Evolutionary conservation across 306 rosid species (phyloP).

Genomic region (Erythrophleum fordii): DNA sequence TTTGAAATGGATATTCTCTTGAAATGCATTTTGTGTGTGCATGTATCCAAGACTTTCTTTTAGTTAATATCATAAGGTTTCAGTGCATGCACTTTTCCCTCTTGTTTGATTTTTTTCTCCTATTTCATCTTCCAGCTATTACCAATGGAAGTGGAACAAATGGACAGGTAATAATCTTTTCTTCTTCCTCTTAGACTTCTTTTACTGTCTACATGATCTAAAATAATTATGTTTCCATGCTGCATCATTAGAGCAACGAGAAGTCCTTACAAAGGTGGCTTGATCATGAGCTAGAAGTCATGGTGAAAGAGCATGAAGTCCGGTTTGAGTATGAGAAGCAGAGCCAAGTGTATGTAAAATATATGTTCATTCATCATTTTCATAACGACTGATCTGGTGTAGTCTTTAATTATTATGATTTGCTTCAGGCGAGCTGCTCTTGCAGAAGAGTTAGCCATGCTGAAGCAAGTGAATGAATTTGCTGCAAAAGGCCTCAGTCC

Average conservation of each 20-base stretch:
- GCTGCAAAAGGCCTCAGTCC: constrained; percentile 94
- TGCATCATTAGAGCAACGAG: constrained; percentile 76
- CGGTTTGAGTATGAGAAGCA: constrained; percentile 98
- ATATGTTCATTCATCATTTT: constrained; percentile 31
- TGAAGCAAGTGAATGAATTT: constrained; percentile 92
- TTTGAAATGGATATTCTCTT: constrained; percentile 33
- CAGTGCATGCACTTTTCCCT: constrained; percentile 28
- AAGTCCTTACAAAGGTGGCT: constrained; percentile 96
- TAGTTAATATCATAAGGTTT: constrained; percentile 32
- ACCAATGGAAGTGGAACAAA: constrained; percentile 78
- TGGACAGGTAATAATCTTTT: constrained; percentile 74
- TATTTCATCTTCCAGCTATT: constrained; percentile 63
- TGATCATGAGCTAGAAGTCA: constrained; percentile 97
- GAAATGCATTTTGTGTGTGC: constrained; percentile 20
- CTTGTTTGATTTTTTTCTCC: constrained; percentile 37
- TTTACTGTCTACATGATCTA: constrained; percentile 30
- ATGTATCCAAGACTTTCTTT: constrained; percentile 5
- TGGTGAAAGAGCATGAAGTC: constrained; percentile 98
- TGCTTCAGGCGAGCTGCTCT: constrained; percentile 93
- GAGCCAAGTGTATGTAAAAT: constrained; percentile 89
- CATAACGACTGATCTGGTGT: constrained; percentile 26
- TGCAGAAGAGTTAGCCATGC: constrained; percentile 93
- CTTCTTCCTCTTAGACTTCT: constrained; percentile 34
- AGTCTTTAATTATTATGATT: constrained; percentile 41
- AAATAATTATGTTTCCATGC: constrained; percentile 42